A percentile compares a stretch with the other conserved stretches of the same genome.
Conservation (phyloP, 345 rosid genomes). For the Barbarea vulgaris region DNA sequence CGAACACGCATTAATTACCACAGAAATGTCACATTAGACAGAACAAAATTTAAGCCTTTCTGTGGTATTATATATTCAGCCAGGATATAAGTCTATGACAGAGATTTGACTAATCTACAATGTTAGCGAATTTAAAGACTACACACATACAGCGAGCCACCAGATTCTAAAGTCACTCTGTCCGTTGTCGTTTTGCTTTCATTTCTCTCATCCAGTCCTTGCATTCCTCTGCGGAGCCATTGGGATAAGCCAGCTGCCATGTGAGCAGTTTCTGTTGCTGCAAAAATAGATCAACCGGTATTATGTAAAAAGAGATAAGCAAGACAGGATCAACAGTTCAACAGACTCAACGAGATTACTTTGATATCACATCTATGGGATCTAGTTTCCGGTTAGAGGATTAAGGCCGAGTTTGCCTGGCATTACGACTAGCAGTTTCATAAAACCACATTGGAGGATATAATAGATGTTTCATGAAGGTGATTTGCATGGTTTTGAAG, state of each 20-base stretch:
- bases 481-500: not conserved
- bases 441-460: not conserved
- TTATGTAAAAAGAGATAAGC: constrained; percentile 1
- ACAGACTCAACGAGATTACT: not conserved
- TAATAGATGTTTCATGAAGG: not conserved
- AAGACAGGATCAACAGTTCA: not conserved
- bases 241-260: constrained; percentile 85
- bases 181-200: constrained; percentile 61
- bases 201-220: constrained; percentile 87
- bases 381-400: not conserved
- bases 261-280: constrained; percentile 82
- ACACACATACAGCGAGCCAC: not conserved
- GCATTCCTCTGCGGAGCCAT: constrained; percentile 73
- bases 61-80: not conserved
- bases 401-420: not conserved
- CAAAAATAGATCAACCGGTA: constrained; percentile 14
- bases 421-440: not conserved
- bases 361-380: not conserved
- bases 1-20: not conserved
- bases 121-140: not conserved
- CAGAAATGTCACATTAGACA: not conserved
- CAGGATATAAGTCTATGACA: not conserved
- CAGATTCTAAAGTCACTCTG: constrained; percentile 36
- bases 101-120: constrained; percentile 17
- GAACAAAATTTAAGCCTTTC: not conserved